phyloP scores from a whole-genome alignment of 345 rosid species.

The Eutrema yunnanense region DNA sequence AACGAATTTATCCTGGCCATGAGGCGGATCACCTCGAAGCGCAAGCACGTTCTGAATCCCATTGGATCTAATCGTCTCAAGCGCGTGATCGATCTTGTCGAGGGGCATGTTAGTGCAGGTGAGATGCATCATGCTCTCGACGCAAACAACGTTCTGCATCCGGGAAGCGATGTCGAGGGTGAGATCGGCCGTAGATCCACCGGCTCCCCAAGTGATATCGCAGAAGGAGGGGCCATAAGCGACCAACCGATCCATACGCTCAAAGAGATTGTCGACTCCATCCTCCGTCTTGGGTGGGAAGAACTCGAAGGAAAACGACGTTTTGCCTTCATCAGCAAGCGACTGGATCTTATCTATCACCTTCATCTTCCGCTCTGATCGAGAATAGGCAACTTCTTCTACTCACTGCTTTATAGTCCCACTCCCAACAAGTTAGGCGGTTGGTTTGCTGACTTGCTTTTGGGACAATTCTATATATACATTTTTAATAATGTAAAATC shows the following conservation, averaged over 20 bases:
- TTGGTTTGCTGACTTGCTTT: no score
- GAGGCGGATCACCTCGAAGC: conserved; percentile 98
- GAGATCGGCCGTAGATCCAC: conserved; percentile 95
- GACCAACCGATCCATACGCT: conserved; percentile 97
- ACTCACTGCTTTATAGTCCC: conserved; percentile 23
- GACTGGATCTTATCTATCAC: conserved; percentile 77
- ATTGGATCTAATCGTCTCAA: conserved; percentile 65
- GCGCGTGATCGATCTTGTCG: conserved; percentile 90
- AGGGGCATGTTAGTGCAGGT: conserved; percentile 98
- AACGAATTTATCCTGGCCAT: conserved; percentile 92
- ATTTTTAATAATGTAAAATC: background rate
- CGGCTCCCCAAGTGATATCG: conserved; percentile 99
- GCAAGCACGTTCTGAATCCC: conserved; percentile 98
- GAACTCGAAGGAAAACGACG: conserved; percentile 93
- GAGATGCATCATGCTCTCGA: conserved; percentile 99
- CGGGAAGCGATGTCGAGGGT: conserved; percentile 83
- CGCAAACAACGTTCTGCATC: conserved; percentile 97
- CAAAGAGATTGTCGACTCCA: conserved; percentile 95
- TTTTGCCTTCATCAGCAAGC: conserved; percentile 32
- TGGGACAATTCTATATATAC: no score
- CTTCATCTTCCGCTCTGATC: conserved; percentile 46
- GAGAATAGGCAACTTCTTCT: background rate
- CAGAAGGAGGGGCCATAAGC: conserved; percentile 84
- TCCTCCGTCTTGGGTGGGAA: conserved; percentile 98
- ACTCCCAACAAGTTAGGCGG: background rate